Evolutionary conservation across 192 early-diverging fungal genomes (phyloP).

Genomic region (Kickxella alabastrina): DNA sequence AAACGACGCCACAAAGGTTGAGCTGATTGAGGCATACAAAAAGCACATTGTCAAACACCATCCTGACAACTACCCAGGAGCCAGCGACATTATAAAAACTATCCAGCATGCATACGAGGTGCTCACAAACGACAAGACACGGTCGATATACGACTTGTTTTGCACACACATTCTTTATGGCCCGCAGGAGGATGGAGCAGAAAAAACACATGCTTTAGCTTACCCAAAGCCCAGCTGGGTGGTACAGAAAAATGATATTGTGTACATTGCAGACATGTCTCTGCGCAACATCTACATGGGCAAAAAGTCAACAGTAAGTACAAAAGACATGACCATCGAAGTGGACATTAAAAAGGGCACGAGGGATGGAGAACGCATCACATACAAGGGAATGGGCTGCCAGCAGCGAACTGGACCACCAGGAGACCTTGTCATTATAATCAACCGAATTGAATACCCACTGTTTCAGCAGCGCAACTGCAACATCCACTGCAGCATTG

Average conservation of each 20-base stretch:
- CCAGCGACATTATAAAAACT: constrained; percentile 27
- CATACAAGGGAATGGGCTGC: constrained; percentile 15
- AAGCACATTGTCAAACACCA: constrained; percentile 22
- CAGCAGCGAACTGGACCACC: neutral
- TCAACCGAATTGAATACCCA: constrained; percentile 25
- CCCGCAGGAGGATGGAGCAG: neutral
- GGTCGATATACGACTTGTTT: constrained; percentile 24
- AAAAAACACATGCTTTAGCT: constrained; percentile 3
- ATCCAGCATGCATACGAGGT: constrained; percentile 31
- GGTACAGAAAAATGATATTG: constrained; percentile 26
- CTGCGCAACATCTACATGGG: constrained; percentile 19
- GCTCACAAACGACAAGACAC: constrained; percentile 15
- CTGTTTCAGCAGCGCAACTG: constrained; percentile 4
- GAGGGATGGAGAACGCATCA: constrained; percentile 18
- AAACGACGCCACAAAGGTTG: constrained; percentile 15
- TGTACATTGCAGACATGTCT: constrained; percentile 26
- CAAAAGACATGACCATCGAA: constrained; percentile 13
- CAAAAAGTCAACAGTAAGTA: constrained; percentile 18
- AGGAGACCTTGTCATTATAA: constrained; percentile 23
- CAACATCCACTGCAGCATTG: constrained; percentile 16
- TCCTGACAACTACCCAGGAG: constrained; percentile 27
- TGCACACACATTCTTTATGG: constrained; percentile 20
- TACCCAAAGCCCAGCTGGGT: constrained; percentile 36
- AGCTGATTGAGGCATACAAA: constrained; percentile 26
- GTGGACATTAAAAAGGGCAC: constrained; percentile 14